Evolutionary conservation across 2,329 filamentous ascomycete genomes (phyloP), one percentile per base, ranked within the genome.

Genomic region (Penicillium sp.): DNA sequence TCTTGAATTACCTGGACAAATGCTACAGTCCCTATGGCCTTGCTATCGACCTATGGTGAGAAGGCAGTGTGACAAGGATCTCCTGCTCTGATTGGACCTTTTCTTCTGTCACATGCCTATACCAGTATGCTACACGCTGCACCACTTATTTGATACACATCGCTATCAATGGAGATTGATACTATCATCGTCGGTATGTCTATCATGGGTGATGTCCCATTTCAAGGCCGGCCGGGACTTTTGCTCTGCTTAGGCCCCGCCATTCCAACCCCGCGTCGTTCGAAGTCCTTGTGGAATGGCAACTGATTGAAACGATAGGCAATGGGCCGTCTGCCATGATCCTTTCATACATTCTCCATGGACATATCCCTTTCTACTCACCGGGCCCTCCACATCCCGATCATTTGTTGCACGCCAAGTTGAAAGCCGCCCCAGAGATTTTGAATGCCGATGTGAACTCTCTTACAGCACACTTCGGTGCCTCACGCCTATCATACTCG

Each of bases 241-340:
- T 26, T 43, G 16, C 30, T n/a, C 5, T 45, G n/a, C 9, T 48
- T 10, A 17, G 22, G 5, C 42, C 38, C 31, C 48, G 10, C 38
- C 38, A 26, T 31, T 4, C 31, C 11, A 26, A 26, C 17, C 40
- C 47, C 50, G 33, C 35, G 28, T 25, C 7, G 8, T 40, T 17
- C 14, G n/a, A 25, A 10, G 11, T 53, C 19, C 16, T 12, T 19
- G 12, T 9, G 36, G 35, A 37, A 28, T 30, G 12, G 51, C 17
- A 26, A 35, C 45, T 54, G 26, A 54, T 50, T 38, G 22, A 35
- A 30, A 9, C 16, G 14, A 17, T n/a, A 85, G 84, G 84, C 65
- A 85, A 84, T 67, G 84, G 84, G 53, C 84, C 84, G 43, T 83
- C 84, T 48, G 81, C 84, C 49, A 77, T 86, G 71, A 82, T 85